Evolutionary conservation across 495 filamentous ascomycete species (phyloP).

Genomic region (Pseudotulostoma volvatum): DNA sequence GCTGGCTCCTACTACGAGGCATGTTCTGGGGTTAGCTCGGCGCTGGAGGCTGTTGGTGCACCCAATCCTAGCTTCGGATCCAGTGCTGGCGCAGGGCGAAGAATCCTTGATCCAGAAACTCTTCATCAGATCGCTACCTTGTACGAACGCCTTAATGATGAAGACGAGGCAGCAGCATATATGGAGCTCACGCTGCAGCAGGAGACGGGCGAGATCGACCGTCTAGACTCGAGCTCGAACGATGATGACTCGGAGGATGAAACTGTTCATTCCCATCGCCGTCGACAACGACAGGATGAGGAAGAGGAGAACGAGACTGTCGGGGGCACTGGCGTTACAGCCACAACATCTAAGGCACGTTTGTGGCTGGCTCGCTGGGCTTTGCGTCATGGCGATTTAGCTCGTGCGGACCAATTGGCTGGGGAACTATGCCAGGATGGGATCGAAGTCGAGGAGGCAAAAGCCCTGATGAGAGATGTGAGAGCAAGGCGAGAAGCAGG

Average conservation of each 20-base stretch:
- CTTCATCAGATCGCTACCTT: slow-evolving; percentile 78
- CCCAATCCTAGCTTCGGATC: slow-evolving; percentile 8
- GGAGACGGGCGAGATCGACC: slow-evolving; percentile 43
- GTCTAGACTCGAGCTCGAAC: slow-evolving; percentile 18
- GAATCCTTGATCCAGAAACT: slow-evolving; percentile 73
- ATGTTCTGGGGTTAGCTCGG: slow-evolving; percentile 10
- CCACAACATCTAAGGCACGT: slow-evolving; percentile 75
- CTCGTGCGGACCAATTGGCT: slow-evolving; percentile 62
- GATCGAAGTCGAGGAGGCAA: slow-evolving; percentile 93
- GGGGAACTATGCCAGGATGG: slow-evolving; percentile 92
- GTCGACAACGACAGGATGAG: slow-evolving; percentile 32
- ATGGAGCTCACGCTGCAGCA: slow-evolving; percentile 92
- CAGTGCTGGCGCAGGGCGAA: slow-evolving; percentile 17
- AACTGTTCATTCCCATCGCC: slow-evolving; percentile 14
- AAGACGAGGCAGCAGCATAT: slow-evolving; percentile 67
- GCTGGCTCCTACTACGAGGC: slow-evolving; percentile 66
- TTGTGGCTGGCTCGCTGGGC: slow-evolving; percentile 86
- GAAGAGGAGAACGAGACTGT: slow-evolving; percentile 29
- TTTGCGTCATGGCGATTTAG: slow-evolving; percentile 55
- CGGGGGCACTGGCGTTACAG: slow-evolving; percentile 61
- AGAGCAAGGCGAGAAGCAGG: slow-evolving; percentile 56
- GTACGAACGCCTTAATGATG: slow-evolving; percentile 62
- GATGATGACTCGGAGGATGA: slow-evolving; percentile 29
- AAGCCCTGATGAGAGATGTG: slow-evolving; percentile 82
- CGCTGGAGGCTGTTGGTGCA: not conserved